These are phyloP conservation scores for Trematosphaeria pertusa DNA, from an alignment of 2,329 filamentous ascomycete species.

Conservation along the genomic window DNA sequence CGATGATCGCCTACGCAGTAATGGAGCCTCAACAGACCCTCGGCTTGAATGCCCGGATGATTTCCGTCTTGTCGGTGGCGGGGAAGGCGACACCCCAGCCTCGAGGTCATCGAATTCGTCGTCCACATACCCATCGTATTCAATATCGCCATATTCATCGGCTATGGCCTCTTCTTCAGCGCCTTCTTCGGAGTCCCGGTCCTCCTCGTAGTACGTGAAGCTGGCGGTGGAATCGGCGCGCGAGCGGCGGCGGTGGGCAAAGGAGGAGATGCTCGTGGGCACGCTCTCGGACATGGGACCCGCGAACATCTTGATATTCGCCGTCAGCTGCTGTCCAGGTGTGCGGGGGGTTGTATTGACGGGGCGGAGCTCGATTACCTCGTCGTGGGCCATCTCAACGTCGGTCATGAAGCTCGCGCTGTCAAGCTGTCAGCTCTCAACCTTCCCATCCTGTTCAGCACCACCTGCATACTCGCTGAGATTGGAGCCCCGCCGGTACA, in stretches of 20 bases:
- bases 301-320: constrained; percentile 71
- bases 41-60: constrained; percentile 67
- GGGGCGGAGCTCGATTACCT: constrained; percentile 63
- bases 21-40: constrained; percentile 63
- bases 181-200: constrained; percentile 62
- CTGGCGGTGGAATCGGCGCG: constrained; percentile 86
- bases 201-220: constrained; percentile 84
- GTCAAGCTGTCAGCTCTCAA: constrained; percentile 2
- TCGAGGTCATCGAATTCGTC: constrained; percentile 61
- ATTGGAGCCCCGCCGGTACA: constrained; percentile 74
- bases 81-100: constrained; percentile 34
- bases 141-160: constrained; percentile 40
- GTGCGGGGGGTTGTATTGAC: constrained; percentile 24
- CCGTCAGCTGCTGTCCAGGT: constrained; percentile 45
- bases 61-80: constrained; percentile 57
- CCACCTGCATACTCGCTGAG: constrained; percentile 55
- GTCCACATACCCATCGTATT: constrained; percentile 44
- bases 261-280: constrained; percentile 92
- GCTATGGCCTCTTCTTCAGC: constrained; percentile 42
- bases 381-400: constrained; percentile 98
- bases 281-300: constrained; percentile 94
- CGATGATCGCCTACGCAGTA: constrained; percentile 76
- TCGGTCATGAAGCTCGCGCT: constrained; percentile 83
- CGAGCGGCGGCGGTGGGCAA: constrained; percentile 79
- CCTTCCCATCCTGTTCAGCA: constrained; percentile 24